Evolutionary conservation across 257 asterid genomes (phyloP), one percentile per base, ranked within the genome.

Genomic region (Galeopsis tetrahit): DNA sequence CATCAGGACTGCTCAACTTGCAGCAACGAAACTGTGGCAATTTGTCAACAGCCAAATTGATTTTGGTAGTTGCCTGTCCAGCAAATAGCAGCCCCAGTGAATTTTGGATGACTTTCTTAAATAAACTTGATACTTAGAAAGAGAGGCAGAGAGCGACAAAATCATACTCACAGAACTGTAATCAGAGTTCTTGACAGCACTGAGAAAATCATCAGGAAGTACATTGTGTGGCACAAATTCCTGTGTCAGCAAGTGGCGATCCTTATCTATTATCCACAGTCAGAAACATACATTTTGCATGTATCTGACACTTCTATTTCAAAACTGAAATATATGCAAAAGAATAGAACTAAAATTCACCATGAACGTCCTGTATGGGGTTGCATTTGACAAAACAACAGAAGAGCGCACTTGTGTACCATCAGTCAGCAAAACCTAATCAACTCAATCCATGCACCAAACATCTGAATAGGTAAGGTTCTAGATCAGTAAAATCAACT

Each of bases 291-390:
- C 14, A 56, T 43, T 43, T 42, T 39, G 35, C 35, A 46, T 68
- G 62, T 55, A 71, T 53, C 7, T 5, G 34, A 57, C 35, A 40
- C 43, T 15, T 36, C 38, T 28, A 43, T 15, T 48, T 55, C 63
- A 8, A 52, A 68, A 51, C 42, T 28, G 63, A 69, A 35, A 14
- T 9, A 57, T 57, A 72, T 62, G 59, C 63, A 69, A 66, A 69
- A 28, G 75, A 73, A 52, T 2, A 71, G 77, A 42, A 48, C 46
- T 21, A 53, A 68, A 49, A 72, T 66, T 88, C 74, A 94, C 98
- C 97, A 72, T 73, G 78, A 94, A 94, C 78, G 99, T 94, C 75
- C 70, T 89, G 91, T 91, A 91, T n/a, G 99, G 97, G 38, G 99
- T 94, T 55, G 99, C 99, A 80, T 91, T 94, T 56, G 99, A 94